These are phyloP conservation scores for Tagetes erecta DNA, from an alignment of 129 eudicot genomes.

Conservation along the genomic window DNA sequence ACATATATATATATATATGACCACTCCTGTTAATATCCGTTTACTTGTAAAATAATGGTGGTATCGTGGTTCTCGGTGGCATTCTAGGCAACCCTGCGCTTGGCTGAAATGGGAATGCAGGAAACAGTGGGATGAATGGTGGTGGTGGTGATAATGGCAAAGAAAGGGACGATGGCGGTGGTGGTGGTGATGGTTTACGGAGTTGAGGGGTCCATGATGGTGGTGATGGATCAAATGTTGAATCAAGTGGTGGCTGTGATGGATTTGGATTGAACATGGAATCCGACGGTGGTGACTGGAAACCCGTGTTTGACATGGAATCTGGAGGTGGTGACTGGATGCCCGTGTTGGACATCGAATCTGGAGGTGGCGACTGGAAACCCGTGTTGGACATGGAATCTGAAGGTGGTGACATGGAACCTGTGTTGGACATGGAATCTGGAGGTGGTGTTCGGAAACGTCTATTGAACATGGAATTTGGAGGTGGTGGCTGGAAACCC, in stretches of 20 bases:
- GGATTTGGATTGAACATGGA: not conserved
- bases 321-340: constrained; percentile 45
- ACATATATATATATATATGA: not conserved
- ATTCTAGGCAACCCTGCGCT: constrained; percentile 65
- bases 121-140: constrained; percentile 41
- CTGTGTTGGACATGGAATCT: not conserved
- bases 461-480: constrained; percentile 14
- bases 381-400: not conserved
- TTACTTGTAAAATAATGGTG: constrained; percentile 29
- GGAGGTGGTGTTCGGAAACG: constrained; percentile 16
- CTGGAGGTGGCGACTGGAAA: constrained; percentile 44
- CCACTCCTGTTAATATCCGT: not conserved
- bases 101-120: constrained; percentile 66
- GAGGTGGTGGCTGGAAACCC: constrained; percentile 36
- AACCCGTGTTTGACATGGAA: constrained; percentile 1
- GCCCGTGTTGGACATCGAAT: constrained; percentile 20
- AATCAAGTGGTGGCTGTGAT: constrained; percentile 8
- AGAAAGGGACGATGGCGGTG: constrained; percentile 35
- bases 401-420: not conserved
- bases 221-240: constrained; percentile 45
- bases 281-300: constrained; percentile 17
- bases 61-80: constrained; percentile 44
- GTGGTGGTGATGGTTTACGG: constrained; percentile 41
- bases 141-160: constrained; percentile 40
- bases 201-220: constrained; percentile 48